Evolutionary conservation across 129 eudicot species (phyloP).

Genomic region (Cynara cardunculus): DNA sequence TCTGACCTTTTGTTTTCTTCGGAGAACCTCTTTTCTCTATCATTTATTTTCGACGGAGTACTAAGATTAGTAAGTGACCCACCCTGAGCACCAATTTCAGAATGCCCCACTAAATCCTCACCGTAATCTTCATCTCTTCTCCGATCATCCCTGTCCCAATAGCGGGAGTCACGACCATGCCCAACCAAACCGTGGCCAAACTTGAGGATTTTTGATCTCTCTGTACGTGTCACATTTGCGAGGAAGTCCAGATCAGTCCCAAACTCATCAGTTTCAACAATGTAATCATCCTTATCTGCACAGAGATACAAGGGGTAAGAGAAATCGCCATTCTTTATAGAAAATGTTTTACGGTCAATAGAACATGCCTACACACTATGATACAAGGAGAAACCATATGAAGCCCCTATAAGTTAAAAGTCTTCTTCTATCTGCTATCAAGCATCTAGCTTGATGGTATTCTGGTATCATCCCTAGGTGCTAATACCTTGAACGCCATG

Average conservation of each 20-base stretch:
- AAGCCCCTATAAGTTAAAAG: background rate
- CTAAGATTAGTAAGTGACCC: conserved; percentile 36
- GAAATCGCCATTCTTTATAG: conserved; percentile 5
- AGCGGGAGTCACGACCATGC: conserved; percentile 89
- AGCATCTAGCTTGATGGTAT: background rate
- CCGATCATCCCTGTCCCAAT: conserved; percentile 98
- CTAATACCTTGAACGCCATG: background rate
- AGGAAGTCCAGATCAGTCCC: conserved; percentile 80
- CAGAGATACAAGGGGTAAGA: background rate
- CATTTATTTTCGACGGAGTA: conserved; percentile 13
- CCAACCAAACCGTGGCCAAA: conserved; percentile 82
- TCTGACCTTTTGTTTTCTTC: conserved; percentile 27
- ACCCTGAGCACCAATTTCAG: conserved; percentile 20
- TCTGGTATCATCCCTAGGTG: background rate
- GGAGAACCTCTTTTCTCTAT: conserved; percentile 28
- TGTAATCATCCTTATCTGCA: conserved; percentile 50
- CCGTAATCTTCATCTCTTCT: conserved; percentile 96
- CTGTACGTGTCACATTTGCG: conserved; percentile 76
- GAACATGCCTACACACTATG: background rate
- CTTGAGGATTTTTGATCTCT: conserved; percentile 49
- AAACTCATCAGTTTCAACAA: conserved; percentile 44
- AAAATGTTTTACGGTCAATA: background rate
- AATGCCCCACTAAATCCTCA: conserved; percentile 54
- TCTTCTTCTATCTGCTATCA: background rate
- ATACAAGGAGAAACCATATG: background rate